A percentile compares a stretch with the other conserved stretches of the same genome.
Evolutionary conservation across 75 land plant genomes (phyloP).

Genomic region (Pseudotsuga menziesii): DNA sequence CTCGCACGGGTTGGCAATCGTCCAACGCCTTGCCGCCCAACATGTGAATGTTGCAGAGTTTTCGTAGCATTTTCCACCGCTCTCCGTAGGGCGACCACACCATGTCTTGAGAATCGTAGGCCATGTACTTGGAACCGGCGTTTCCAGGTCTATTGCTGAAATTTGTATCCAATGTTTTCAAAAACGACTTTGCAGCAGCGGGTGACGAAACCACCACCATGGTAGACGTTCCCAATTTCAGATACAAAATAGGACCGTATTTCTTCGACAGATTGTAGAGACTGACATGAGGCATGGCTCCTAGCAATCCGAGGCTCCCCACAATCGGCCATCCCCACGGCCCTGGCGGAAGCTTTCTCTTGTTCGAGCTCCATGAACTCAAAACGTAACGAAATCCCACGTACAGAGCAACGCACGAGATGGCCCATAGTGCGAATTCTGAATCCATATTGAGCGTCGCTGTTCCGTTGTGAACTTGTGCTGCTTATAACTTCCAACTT

Average conservation of each 20-base stretch:
- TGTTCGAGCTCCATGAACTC: not conserved
- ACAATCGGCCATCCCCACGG: slow-evolving; percentile 1
- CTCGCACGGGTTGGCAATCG: slow-evolving; percentile 12
- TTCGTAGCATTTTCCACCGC: slow-evolving; percentile 37
- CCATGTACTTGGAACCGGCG: slow-evolving; percentile 21
- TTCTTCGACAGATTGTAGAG: slow-evolving; percentile 29
- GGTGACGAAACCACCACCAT: slow-evolving; percentile 44
- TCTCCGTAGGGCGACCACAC: slow-evolving; percentile 37
- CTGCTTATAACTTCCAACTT: no score
- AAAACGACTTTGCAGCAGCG: slow-evolving; percentile 29
- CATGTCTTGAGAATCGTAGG: slow-evolving; percentile 31
- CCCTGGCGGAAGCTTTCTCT: not conserved
- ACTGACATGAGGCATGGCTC: slow-evolving; percentile 30
- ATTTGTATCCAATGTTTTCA: slow-evolving; percentile 28
- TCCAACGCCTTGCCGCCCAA: slow-evolving; percentile 20
- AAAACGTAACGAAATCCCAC: not conserved
- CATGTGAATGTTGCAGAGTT: slow-evolving; percentile 24
- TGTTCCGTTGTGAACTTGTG: not conserved
- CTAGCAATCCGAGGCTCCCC: slow-evolving; percentile 14
- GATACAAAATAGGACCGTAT: slow-evolving; percentile 43
- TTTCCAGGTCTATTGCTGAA: slow-evolving; percentile 28
- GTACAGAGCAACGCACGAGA: not conserved
- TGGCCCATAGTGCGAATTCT: not conserved
- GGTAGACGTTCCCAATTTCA: slow-evolving; percentile 30
- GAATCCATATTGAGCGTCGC: not conserved